A percentile compares a stretch with the other conserved stretches of the same genome.
These are phyloP conservation scores for Melampsora americana DNA, from an alignment of 1,284 basidiomycete species.

Conservation along the genomic window DNA sequence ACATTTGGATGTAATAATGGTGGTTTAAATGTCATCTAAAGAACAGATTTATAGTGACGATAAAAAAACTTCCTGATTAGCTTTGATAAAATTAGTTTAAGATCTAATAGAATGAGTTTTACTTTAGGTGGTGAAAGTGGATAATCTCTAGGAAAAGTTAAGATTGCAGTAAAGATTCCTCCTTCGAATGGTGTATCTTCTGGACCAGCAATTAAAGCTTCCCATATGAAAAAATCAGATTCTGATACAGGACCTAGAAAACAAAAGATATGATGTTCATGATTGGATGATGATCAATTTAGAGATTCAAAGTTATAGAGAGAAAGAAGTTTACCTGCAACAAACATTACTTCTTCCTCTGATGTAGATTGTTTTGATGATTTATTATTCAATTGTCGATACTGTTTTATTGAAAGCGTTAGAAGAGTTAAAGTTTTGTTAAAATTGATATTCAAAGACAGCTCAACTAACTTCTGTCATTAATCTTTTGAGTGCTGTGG, in stretches of 20 bases:
- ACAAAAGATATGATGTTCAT: background rate
- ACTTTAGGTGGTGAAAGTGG: slow-evolving; percentile 87
- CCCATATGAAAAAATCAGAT: slow-evolving; percentile 97
- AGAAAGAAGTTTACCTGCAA: slow-evolving; percentile 17
- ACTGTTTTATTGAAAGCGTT: slow-evolving; percentile 3
- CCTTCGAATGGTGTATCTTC: slow-evolving; percentile 99
- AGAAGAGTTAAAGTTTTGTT: background rate
- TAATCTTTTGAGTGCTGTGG: slow-evolving; percentile 37
- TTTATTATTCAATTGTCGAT: slow-evolving; percentile 43
- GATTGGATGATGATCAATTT: background rate
- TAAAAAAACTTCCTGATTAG: too few relatives aligned
- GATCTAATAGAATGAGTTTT: background rate
- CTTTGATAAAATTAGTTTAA: too few relatives aligned
- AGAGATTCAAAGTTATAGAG: background rate
- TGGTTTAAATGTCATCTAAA: slow-evolving; percentile 86
- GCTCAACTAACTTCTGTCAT: slow-evolving; percentile 25
- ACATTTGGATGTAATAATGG: slow-evolving; percentile 96
- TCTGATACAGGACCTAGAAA: slow-evolving; percentile 76
- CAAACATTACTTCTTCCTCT: slow-evolving; percentile 42
- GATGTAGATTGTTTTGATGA: slow-evolving; percentile 18
- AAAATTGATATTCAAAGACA: background rate
- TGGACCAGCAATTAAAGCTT: slow-evolving; percentile 91
- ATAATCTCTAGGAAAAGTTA: slow-evolving; percentile 88
- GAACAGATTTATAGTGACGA: background rate
- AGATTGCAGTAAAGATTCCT: slow-evolving; percentile 86